Percentiles rank a stretch among this genome's conserved stretches.
These are phyloP conservation scores for Adansonia gregorii DNA, from an alignment of 441 rosid genomes.

Conservation along the genomic window DNA sequence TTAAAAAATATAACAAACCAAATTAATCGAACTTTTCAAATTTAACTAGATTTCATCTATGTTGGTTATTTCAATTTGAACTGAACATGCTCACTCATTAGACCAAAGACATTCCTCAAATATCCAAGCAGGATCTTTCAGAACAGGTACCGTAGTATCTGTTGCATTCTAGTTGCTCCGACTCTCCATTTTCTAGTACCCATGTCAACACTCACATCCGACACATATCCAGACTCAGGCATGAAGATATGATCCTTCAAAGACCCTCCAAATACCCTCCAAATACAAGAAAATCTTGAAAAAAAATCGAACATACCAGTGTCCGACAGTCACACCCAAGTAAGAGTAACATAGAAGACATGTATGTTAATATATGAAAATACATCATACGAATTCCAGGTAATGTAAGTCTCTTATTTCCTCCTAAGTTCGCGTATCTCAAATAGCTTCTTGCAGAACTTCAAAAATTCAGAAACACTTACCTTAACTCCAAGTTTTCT, in stretches of 20 bases:
- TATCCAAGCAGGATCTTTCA: background rate
- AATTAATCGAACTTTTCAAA: background rate
- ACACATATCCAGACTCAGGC: too few species aligned
- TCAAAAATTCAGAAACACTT: constrained; percentile 33
- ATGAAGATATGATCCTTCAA: too few species aligned
- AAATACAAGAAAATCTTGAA: too few species aligned
- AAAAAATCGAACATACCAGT: too few species aligned
- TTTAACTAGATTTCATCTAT: background rate
- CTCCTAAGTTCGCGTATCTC: background rate
- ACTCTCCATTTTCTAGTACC: too few species aligned
- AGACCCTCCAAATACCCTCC: too few species aligned
- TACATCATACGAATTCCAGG: background rate
- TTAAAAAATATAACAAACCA: background rate
- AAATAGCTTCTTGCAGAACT: background rate
- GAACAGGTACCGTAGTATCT: background rate
- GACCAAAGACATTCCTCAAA: background rate
- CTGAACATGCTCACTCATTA: background rate
- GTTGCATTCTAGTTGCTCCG: background rate
- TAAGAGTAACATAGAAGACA: background rate
- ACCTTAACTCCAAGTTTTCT: constrained; percentile 87
- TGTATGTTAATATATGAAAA: background rate
- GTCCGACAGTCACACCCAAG: too few species aligned
- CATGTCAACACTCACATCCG: too few species aligned
- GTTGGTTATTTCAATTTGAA: constrained; percentile 1
- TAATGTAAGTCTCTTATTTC: constrained; percentile 11